These are phyloP conservation scores for Aspergillus pseudoterreus DNA, from an alignment of 2,329 filamentous ascomycete genomes.

Conservation along the genomic window DNA sequence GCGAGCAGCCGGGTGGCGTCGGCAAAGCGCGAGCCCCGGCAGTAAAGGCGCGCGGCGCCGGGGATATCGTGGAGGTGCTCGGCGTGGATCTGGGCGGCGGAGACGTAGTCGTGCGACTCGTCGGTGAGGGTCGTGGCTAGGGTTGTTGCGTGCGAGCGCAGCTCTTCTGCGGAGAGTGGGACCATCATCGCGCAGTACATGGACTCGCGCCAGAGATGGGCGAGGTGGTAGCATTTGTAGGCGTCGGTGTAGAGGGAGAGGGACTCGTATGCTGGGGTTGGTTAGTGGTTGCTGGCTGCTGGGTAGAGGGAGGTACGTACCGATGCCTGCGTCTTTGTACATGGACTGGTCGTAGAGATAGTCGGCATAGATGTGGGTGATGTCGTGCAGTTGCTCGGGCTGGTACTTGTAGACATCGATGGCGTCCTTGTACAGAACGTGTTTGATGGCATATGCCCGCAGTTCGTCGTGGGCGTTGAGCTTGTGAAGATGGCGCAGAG, in stretches of 20 bases:
- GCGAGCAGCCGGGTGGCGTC: conserved; percentile 79
- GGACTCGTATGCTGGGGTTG: conserved; percentile 70
- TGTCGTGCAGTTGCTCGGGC: conserved; percentile 57
- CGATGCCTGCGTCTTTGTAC: conserved; percentile 79
- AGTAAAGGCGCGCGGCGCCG: conserved; percentile 70
- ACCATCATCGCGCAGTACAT: conserved; percentile 73
- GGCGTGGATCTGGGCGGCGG: conserved; percentile 74
- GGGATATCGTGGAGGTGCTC: conserved; percentile 75
- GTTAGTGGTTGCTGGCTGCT: background rate
- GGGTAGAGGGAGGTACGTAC: conserved; percentile 22
- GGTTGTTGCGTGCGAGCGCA: conserved; percentile 65
- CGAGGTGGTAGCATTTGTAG: conserved; percentile 76
- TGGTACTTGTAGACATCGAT: conserved; percentile 84
- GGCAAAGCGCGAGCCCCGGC: conserved; percentile 81
- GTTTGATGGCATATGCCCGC: conserved; percentile 71
- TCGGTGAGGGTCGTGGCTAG: conserved; percentile 79
- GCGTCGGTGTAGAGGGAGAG: conserved; percentile 71
- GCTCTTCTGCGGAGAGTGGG: conserved; percentile 56
- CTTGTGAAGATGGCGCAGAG: conserved; percentile 70
- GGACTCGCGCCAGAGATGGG: conserved; percentile 87
- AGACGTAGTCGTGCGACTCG: conserved; percentile 71
- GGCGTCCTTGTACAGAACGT: conserved; percentile 73
- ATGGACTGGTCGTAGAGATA: conserved; percentile 71
- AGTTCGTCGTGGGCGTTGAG: conserved; percentile 74
- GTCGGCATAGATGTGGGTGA: conserved; percentile 76